These are phyloP conservation scores for Stereocaulon alpinum DNA, from an alignment of 495 filamentous ascomycete genomes.

Conservation along the genomic window DNA sequence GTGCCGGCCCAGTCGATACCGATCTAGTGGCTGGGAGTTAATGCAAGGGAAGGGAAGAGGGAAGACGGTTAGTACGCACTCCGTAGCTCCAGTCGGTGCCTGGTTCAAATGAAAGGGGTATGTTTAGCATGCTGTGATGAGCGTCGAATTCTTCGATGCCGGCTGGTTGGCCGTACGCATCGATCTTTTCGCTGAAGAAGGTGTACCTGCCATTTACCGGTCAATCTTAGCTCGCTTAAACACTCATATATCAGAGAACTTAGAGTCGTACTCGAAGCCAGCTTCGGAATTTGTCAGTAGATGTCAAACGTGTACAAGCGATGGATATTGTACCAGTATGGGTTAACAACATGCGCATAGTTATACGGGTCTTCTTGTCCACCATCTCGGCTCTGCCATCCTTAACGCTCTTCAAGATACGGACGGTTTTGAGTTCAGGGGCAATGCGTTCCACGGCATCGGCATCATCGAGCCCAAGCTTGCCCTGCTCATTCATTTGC, in stretches of 20 bases:
- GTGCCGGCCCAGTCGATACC: slow-evolving; percentile 53
- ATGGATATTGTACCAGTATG: slow-evolving; percentile 39
- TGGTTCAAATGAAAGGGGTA: slow-evolving; percentile 48
- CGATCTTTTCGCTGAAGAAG: slow-evolving; percentile 44
- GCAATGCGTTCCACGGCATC: slow-evolving; percentile 35
- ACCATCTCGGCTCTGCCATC: slow-evolving; percentile 34
- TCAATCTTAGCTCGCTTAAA: no score
- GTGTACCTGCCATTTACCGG: slow-evolving; percentile 24
- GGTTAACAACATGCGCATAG: slow-evolving; percentile 49
- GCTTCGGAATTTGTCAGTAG: slow-evolving; percentile 18
- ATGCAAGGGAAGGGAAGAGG: neutral
- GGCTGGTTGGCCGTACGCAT: slow-evolving; percentile 34
- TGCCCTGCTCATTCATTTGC: slow-evolving; percentile 51
- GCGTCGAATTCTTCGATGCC: slow-evolving; percentile 48
- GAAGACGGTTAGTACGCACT: slow-evolving; percentile 25
- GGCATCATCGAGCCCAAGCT: slow-evolving; percentile 41
- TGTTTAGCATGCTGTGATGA: slow-evolving; percentile 26
- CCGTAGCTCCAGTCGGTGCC: slow-evolving; percentile 49
- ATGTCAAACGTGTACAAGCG: neutral
- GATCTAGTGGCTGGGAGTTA: slow-evolving; percentile 25
- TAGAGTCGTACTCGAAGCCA: slow-evolving; percentile 30
- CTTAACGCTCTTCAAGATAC: slow-evolving; percentile 34
- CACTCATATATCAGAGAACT: no score
- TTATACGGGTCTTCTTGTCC: slow-evolving; percentile 45
- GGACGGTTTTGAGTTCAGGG: slow-evolving; percentile 41